These are phyloP conservation scores for Colletotrichum higginsianum DNA, from an alignment of 2,329 filamentous ascomycete species.

Conservation along the genomic window DNA sequence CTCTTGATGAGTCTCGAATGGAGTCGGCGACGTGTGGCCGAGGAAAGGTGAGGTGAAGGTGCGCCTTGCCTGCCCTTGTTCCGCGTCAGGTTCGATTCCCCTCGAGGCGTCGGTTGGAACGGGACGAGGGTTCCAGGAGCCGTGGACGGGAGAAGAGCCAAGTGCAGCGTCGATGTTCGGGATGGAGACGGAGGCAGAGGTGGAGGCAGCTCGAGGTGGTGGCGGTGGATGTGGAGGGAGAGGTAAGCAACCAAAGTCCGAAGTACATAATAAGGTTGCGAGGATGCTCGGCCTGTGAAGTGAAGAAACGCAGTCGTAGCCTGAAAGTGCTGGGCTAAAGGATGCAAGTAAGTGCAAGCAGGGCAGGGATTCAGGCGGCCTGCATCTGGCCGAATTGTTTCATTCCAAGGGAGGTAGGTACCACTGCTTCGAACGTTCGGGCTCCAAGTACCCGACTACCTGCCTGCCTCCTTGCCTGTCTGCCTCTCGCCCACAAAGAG, in stretches of 20 bases:
- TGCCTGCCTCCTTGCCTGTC: too few species aligned
- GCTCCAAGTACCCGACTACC: not conserved
- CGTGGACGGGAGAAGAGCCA: not conserved
- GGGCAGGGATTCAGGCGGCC: slow-evolving; percentile 1
- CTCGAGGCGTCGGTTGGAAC: not conserved
- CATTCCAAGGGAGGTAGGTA: not conserved
- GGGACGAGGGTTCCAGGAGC: slow-evolving; percentile 7
- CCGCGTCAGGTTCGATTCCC: not conserved
- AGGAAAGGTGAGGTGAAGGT: slow-evolving; percentile 11
- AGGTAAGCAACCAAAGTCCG: not conserved
- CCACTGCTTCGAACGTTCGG: not conserved
- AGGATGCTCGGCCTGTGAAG: not conserved
- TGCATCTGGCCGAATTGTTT: slow-evolving; percentile 13
- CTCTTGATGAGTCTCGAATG: slow-evolving; percentile 11
- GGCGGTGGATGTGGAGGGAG: not conserved
- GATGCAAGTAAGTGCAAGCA: not conserved
- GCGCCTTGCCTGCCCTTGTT: not conserved
- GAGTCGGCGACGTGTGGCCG: slow-evolving; percentile 16
- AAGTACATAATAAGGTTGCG: not conserved
- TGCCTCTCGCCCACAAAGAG: too few species aligned
- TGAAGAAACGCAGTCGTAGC: slow-evolving; percentile 3
- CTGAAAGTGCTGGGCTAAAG: not conserved
- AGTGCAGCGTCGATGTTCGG: not conserved
- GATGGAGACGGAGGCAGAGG: not conserved
- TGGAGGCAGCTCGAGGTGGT: not conserved